Conservation (phyloP, 1,284 basidiomycete species). For the Abortiporus biennis region DNA sequence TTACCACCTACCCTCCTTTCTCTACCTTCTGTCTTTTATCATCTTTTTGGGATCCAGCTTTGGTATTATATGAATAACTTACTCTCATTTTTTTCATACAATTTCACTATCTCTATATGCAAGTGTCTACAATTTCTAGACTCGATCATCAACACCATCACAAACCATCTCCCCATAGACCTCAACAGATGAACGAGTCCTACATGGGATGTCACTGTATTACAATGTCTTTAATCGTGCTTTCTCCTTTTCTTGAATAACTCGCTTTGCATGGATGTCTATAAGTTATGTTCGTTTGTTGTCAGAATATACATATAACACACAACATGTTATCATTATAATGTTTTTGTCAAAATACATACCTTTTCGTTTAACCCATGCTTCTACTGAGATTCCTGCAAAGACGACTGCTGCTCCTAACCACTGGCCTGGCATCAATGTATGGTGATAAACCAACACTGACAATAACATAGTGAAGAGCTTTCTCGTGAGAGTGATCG, state of each 20-base stretch:
- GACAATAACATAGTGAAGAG: slow-evolving; percentile 98
- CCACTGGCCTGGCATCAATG: slow-evolving; percentile 86
- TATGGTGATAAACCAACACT: slow-evolving; percentile 90
- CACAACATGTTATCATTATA: slow-evolving; percentile 7
- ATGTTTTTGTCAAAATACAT: slow-evolving; percentile 12
- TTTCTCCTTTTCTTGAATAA: slow-evolving; percentile 76
- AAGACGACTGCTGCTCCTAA: slow-evolving; percentile 84
- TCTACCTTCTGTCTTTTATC: no score
- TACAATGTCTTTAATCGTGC: slow-evolving; percentile 74
- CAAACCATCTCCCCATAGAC: no score
- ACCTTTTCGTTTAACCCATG: slow-evolving; percentile 84
- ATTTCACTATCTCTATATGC: no score
- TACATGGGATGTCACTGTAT: not conserved
- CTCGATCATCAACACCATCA: no score
- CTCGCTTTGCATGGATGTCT: slow-evolving; percentile 77
- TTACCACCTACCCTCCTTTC: no score
- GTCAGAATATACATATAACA: no score
- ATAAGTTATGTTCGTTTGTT: no score
- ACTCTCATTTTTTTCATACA: no score
- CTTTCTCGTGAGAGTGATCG: slow-evolving; percentile 95
- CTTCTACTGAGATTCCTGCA: slow-evolving; percentile 90
- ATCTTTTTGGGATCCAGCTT: no score
- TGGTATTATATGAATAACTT: no score
- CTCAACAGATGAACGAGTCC: not conserved
- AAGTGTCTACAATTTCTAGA: no score